Evolutionary conservation across 345 rosid species (phyloP).

Genomic region (Camelina sativa): DNA sequence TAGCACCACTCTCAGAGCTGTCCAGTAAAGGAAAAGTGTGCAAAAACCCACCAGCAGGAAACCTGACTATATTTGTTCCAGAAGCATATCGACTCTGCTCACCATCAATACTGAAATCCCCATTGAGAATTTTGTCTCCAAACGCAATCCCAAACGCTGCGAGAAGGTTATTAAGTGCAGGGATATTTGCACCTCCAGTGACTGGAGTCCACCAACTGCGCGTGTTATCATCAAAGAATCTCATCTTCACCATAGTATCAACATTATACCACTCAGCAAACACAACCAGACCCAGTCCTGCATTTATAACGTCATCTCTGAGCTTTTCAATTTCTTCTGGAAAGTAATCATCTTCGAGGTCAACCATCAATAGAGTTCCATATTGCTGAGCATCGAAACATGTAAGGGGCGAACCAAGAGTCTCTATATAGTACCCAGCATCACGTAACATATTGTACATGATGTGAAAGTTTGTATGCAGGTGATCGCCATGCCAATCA

Average conservation of each 20-base stretch:
- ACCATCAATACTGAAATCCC: conserved; percentile 87
- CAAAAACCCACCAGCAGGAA: conserved; percentile 84
- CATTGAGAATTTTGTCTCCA: conserved; percentile 93
- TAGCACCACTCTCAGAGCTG: conserved; percentile 96
- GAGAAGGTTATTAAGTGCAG: conserved; percentile 89
- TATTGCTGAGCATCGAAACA: conserved; percentile 93
- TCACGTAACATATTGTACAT: conserved; percentile 95
- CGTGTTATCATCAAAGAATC: conserved; percentile 97
- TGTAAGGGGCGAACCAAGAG: conserved; percentile 96
- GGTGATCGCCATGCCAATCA: conserved; percentile 99
- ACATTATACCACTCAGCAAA: conserved; percentile 99
- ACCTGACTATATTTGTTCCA: conserved; percentile 91
- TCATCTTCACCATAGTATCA: conserved; percentile 98
- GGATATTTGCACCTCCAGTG: conserved; percentile 97
- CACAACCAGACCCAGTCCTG: conserved; percentile 85
- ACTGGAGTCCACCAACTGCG: conserved; percentile 99
- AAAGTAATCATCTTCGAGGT: conserved; percentile 95
- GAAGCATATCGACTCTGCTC: conserved; percentile 99
- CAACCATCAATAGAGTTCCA: conserved; percentile 95
- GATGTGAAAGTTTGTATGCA: conserved; percentile 92
- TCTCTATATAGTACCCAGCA: conserved; percentile 91
- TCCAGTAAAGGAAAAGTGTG: conserved; percentile 91
- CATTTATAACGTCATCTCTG: conserved; percentile 73
- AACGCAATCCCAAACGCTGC: conserved; percentile 98
- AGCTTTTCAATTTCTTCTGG: conserved; percentile 90